Evolutionary conservation across 164 flowering plant genomes (phyloP).

Genomic region (Protea cynaroides): DNA sequence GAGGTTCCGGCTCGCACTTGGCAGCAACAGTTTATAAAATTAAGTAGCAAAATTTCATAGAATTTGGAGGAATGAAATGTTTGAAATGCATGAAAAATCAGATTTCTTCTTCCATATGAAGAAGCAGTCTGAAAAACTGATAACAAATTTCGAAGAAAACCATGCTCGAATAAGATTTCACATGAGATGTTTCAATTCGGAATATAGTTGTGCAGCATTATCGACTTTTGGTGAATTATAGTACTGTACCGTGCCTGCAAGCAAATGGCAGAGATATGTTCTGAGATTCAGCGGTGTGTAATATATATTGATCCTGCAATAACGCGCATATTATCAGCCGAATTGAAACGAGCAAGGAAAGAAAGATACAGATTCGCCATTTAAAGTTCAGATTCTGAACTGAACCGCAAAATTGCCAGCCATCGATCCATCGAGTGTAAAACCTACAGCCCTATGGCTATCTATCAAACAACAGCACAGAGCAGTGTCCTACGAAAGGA

Average conservation of each 20-base stretch:
- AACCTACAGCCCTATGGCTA: background rate
- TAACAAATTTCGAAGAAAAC: background rate
- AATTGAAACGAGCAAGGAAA: background rate
- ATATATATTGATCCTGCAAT: conserved; percentile 88
- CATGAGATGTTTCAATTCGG: background rate
- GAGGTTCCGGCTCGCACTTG: too few species aligned
- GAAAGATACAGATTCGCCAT: background rate
- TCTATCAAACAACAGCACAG: too few species aligned
- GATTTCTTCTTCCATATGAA: too few species aligned
- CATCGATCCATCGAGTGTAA: background rate
- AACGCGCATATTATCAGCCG: background rate
- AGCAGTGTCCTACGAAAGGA: too few species aligned
- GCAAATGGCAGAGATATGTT: conserved; percentile 84
- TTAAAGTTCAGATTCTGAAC: too few species aligned
- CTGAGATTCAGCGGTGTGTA: conserved; percentile 91
- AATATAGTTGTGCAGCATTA: background rate
- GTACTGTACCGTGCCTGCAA: conserved; percentile 93
- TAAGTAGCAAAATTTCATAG: too few species aligned
- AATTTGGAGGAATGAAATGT: too few species aligned
- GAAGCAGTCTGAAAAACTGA: too few species aligned
- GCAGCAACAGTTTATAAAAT: too few species aligned
- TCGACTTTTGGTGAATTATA: background rate
- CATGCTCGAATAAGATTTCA: background rate
- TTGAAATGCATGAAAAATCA: too few species aligned
- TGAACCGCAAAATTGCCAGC: background rate